phyloP scores from a whole-genome alignment of 1,139 yeast species.

The Pichia kudriavzevii region DNA sequence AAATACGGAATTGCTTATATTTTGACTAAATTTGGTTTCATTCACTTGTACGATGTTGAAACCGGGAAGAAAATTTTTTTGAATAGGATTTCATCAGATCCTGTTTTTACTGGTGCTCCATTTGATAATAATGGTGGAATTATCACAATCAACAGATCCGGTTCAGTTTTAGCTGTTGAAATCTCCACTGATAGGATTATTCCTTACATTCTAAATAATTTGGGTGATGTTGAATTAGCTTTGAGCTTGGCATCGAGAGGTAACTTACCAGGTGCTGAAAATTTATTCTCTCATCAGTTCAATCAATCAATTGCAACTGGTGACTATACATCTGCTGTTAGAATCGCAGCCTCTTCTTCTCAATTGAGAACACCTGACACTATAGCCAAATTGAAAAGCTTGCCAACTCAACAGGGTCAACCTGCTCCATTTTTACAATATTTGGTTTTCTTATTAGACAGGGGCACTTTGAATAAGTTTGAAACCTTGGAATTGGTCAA shows the following conservation, averaged over 20 bases:
- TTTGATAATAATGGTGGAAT: slow-evolving; percentile 76
- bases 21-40: slow-evolving; percentile 92
- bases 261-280: slow-evolving; percentile 95
- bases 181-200: slow-evolving; percentile 78
- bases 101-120: slow-evolving; percentile 83
- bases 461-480: slow-evolving; percentile 86
- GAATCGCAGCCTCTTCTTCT: slow-evolving; percentile 93
- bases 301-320: slow-evolving; percentile 78
- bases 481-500: slow-evolving; percentile 93
- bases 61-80: slow-evolving; percentile 89
- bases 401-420: slow-evolving; percentile 94
- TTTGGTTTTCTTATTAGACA: slow-evolving; percentile 84
- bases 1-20: slow-evolving; percentile 82
- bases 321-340: slow-evolving; percentile 88
- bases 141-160: slow-evolving; percentile 87
- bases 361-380: slow-evolving; percentile 93
- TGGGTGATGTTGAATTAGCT: slow-evolving; percentile 82
- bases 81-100: slow-evolving; percentile 93
- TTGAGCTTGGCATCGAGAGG: slow-evolving; percentile 89
- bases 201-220: slow-evolving; percentile 81
- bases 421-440: slow-evolving; percentile 92
- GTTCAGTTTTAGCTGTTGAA: slow-evolving; percentile 92
- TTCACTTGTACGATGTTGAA: slow-evolving; percentile 91
- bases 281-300: slow-evolving; percentile 84
- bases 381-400: slow-evolving; percentile 81